Base-by-base conservation (phyloP, 164 flowering plant species). In the Chloranthus sessilifolius region DNA sequence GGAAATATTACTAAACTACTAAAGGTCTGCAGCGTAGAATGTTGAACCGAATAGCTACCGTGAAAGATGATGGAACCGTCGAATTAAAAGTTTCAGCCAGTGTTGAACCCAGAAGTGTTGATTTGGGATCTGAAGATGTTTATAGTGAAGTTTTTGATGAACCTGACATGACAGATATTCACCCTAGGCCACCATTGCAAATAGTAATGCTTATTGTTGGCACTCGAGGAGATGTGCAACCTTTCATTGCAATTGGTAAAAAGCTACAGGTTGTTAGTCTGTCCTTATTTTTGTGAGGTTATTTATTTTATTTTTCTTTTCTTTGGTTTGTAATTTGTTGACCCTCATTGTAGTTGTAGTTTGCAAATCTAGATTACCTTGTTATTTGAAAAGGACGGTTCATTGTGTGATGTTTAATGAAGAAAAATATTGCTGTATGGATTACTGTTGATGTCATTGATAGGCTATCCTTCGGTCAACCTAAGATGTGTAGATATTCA, bases 221-320 rank as follows among this genome's bases (percentile, higher is more conserved):
- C 43, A 91, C 98, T 43, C 85, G 96, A 23, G 98, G 98, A 52
- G 98, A 91, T 76, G 98, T 91, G 30, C 98, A 91, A 61, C 98
- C 96, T 20, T 91, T 91, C 74, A 37, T 83, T 68, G 98, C 98
- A 21, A 91, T 91, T 66, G 98, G 95, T 31, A 91, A 91, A 68
- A 76, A 80, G 22, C 70, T 91, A 51, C 98, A 91, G 96, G 98
- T 89, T 56, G 43, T 23, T 26, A 30, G 16, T 26, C 21, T 33
- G 39, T 44, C 6, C 50, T 26, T 37, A 36, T 24, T 47, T n/a
- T 41, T 41, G 11, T 28, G 31, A 34, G 35, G 19, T 33, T 52
- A 16, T 41, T 42, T n/a, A 34, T 9, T 11, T 39, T 3, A 9
- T 8, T 44, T 49, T 38, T 53, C 29, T n/a, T 8, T 17, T 47